These are phyloP conservation scores for Oryza glaberrima DNA, from an alignment of 176 grass and related monocot species.

Conservation along the genomic window DNA sequence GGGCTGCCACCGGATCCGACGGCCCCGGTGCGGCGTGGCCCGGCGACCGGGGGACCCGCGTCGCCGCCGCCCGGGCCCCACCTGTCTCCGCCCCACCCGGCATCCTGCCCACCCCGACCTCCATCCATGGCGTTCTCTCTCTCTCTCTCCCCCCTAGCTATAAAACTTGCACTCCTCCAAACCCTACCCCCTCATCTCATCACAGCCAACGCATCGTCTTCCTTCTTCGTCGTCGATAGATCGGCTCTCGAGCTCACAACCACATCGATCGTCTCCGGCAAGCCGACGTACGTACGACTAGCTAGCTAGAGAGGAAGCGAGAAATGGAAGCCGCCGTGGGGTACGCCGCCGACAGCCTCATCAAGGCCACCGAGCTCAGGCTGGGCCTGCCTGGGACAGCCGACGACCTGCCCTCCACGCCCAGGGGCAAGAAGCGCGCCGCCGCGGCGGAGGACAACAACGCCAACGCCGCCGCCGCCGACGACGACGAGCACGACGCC, in stretches of 20 bases:
- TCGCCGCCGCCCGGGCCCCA: conserved; percentile 15
- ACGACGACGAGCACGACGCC: neutral
- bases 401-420: conserved; percentile 17
- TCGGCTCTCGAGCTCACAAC: neutral
- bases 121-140: neutral
- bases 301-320: neutral
- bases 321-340: conserved; percentile 64
- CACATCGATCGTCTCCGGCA: too few relatives aligned
- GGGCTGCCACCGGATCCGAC: conserved; percentile 35
- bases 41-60: conserved; percentile 41
- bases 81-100: conserved; percentile 61
- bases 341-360: conserved; percentile 55
- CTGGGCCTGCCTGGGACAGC: conserved; percentile 83
- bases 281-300: neutral
- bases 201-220: conserved; percentile 10
- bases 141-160: neutral
- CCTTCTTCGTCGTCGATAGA: neutral
- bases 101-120: conserved; percentile 47
- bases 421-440: conserved; percentile 53
- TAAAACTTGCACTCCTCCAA: conserved; percentile 40
- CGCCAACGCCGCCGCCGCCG: neutral
- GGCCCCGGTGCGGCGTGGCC: conserved; percentile 10
- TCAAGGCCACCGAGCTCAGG: conserved; percentile 90
- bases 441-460: neutral
- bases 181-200: neutral